Percentiles rank a stretch among this genome's conserved stretches.
Evolutionary conservation across 306 rosid genomes (phyloP).

Genomic region (Acmispon strigosus): DNA sequence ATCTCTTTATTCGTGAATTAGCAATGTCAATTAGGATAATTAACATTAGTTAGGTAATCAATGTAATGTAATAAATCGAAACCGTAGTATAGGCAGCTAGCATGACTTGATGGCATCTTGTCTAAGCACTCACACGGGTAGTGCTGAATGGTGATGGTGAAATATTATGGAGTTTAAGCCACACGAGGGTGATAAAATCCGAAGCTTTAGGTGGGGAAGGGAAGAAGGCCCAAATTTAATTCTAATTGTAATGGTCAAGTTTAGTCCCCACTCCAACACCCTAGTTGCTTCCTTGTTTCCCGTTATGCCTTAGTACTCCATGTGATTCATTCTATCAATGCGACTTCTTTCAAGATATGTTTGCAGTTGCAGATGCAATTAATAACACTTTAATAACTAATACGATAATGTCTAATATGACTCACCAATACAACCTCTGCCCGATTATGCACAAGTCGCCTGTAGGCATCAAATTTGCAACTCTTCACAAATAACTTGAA

Average conservation of each 20-base stretch:
- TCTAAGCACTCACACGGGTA: conserved; percentile 43
- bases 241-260: conserved; percentile 14
- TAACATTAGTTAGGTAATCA: background rate
- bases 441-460: no score
- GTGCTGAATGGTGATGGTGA: conserved; percentile 31
- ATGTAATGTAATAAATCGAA: background rate
- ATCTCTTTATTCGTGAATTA: no score
- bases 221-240: conserved; percentile 24
- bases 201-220: conserved; percentile 14
- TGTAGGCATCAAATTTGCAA: no score
- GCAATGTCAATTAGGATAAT: no score
- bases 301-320: conserved; percentile 9
- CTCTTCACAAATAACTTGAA: no score
- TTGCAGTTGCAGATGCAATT: no score
- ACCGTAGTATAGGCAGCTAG: background rate
- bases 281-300: conserved; percentile 31
- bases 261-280: conserved; percentile 27
- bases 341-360: no score
- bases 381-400: no score
- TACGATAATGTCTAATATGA: no score
- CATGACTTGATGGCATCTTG: background rate
- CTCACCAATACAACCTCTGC: no score
- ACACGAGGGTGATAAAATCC: conserved; percentile 50
- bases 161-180: conserved; percentile 38
- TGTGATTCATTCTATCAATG: conserved; percentile 21